Base-by-base conservation (phyloP, 805 yeast genomes). In the Candida insectorum region DNA sequence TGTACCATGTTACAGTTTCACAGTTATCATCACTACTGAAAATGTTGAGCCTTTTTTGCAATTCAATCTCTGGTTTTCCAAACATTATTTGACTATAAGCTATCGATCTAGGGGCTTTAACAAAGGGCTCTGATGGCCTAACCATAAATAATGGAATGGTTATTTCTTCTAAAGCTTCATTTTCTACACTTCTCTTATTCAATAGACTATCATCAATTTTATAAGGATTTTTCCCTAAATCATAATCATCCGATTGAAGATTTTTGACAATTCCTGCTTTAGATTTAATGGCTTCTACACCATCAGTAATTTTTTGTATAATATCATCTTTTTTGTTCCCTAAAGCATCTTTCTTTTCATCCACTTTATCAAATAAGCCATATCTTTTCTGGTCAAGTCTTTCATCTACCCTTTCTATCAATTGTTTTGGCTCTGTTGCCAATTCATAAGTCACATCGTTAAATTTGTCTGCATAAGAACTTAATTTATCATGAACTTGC, bases 1-100 rank as follows among this genome's bases (percentile, higher is more conserved):
- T 73, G 41, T 50, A 65, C 79, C 79, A 74, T 0, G 77, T 73
- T 8, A 75, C 63, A 3, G 66, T 66, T 17, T 62, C 70, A 52
- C 79, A 75, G 17, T 58, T 58, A 14, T 46, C 47, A 2, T 52
- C 52, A 16, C 37, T 31, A 24, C 51, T 45, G 33, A 44, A 47
- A 8, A 49, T 42, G 2, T 44, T 34, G 21, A 40, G 40, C 16
- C 47, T 24, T 24, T 43, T 43, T 16, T 15, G 6, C 8, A 37
- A 24, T 3, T 26, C 17, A 10, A 13, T 17, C 14, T n/a, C 22
- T 4, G 4, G 10, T 2, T 23, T 23, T n/a, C 15, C 10, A 16
- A 15, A 32, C 4, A 33, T 12, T 10, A 52, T 41, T 30, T 52
- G 61, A 15, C 51, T 34, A 29, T 43, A 52, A 5, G 14, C 20